Evolutionary conservation across 768 basidiomycete species (phyloP).

Genomic region (Leccinellum albellum): DNA sequence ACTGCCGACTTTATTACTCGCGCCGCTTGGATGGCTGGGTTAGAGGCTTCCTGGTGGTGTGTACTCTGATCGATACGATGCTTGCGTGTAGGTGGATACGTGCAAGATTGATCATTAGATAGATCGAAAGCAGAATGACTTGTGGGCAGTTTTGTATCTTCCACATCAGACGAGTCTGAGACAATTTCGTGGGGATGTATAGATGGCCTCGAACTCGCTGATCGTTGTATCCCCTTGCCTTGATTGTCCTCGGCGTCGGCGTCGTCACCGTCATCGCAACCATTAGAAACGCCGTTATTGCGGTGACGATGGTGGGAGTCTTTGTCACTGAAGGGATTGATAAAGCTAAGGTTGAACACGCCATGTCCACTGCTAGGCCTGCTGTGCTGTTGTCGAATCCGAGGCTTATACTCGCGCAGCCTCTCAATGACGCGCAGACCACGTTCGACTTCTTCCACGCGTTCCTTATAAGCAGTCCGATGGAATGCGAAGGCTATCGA

Average conservation of each 20-base stretch:
- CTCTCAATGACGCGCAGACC: constrained; percentile 61
- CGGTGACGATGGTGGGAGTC: constrained; percentile 34
- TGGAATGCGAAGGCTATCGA: constrained; percentile 66
- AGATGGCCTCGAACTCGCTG: constrained; percentile 1
- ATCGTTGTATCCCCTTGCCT: constrained; percentile 29
- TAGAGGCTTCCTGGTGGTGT: constrained; percentile 32
- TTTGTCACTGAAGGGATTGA: constrained; percentile 42
- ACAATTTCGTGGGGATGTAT: constrained; percentile 1
- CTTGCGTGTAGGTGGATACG: constrained; percentile 38
- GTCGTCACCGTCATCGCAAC: constrained; percentile 30
- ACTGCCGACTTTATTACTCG: constrained; percentile 65
- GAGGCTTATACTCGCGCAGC: constrained; percentile 62
- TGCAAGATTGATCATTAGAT: constrained; percentile 23
- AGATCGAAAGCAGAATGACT: constrained; percentile 1
- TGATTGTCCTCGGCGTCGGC: constrained; percentile 29
- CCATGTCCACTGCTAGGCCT: constrained; percentile 41
- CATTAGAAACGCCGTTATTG: constrained; percentile 17
- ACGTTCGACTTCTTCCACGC: constrained; percentile 52
- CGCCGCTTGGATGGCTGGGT: constrained; percentile 52
- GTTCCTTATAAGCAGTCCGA: constrained; percentile 71
- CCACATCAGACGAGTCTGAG: constrained; percentile 9
- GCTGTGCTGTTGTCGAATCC: constrained; percentile 27
- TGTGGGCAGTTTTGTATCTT: constrained; percentile 9
- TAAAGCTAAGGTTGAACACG: constrained; percentile 32
- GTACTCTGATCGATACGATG: constrained; percentile 16